Percentiles rank a stretch among this genome's conserved stretches.
These are phyloP conservation scores for Rhizopogon vesiculosus DNA, from an alignment of 768 basidiomycete species.

Conservation along the genomic window DNA sequence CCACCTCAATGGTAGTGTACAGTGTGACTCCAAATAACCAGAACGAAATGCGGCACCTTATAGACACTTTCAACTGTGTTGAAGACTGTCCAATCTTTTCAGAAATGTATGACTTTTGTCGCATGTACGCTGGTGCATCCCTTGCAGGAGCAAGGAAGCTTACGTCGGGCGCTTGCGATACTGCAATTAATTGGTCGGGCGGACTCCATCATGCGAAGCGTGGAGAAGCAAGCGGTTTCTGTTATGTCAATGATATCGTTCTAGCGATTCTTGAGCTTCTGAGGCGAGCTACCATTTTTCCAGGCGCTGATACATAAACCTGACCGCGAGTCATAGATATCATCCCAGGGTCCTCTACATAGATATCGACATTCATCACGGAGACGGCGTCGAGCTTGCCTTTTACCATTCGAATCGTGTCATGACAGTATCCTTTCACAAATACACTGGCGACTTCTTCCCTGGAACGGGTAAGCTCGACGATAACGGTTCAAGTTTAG, in stretches of 20 bases:
- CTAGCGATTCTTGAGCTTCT: slow-evolving; percentile 90
- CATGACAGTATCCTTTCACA: slow-evolving; percentile 98
- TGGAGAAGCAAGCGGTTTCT: slow-evolving; percentile 97
- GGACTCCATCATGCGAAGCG: slow-evolving; percentile 98
- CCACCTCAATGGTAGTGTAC: neutral
- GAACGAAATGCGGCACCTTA: slow-evolving; percentile 65
- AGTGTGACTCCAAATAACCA: slow-evolving; percentile 83
- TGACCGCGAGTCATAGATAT: slow-evolving; percentile 45
- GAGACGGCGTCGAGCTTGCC: slow-evolving; percentile 96
- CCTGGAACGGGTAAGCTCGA: slow-evolving; percentile 95
- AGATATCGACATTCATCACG: slow-evolving; percentile 99
- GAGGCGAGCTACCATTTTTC: slow-evolving; percentile 40
- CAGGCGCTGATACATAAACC: neutral
- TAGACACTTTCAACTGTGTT: slow-evolving; percentile 88
- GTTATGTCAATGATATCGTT: slow-evolving; percentile 97
- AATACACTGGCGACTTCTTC: slow-evolving; percentile 98
- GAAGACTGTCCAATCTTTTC: slow-evolving; percentile 97
- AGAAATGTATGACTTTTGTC: slow-evolving; percentile 92
- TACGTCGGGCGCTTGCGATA: slow-evolving; percentile 81
- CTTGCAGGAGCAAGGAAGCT: slow-evolving; percentile 89
- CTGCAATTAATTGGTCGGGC: slow-evolving; percentile 98
- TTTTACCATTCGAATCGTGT: slow-evolving; percentile 99
- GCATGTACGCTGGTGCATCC: slow-evolving; percentile 90
- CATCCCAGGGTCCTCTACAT: slow-evolving; percentile 95
- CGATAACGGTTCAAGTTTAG: slow-evolving; percentile 82